Conservation (phyloP, 306 rosid genomes). For the Hylodesmum podocarpum region DNA sequence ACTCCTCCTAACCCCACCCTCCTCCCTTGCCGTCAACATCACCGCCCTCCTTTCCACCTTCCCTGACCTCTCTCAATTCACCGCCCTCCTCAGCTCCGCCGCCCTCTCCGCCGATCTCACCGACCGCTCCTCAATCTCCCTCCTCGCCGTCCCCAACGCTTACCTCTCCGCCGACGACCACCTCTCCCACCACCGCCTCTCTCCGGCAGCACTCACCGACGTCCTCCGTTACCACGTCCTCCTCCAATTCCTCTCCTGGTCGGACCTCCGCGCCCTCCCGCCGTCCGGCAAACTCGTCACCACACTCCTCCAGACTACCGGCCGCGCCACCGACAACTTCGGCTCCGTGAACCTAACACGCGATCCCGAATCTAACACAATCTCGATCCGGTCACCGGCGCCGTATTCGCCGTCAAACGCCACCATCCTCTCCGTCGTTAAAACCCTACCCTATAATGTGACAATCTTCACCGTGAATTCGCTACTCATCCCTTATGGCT, state of each 20-base stretch:
- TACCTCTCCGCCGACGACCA: conserved; percentile 41
- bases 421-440: conserved; percentile 54
- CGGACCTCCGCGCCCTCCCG: conserved; percentile 67
- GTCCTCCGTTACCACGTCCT: conserved; percentile 96
- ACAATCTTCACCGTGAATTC: conserved; percentile 72
- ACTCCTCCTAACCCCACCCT: conserved; percentile 33
- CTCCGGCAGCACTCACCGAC: conserved; percentile 65
- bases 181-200: conserved; percentile 53
- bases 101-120: conserved; percentile 57
- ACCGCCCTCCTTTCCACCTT: conserved; percentile 72
- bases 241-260: conserved; percentile 70
- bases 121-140: conserved; percentile 70
- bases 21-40: conserved; percentile 54
- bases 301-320: conserved; percentile 92
- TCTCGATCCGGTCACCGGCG: conserved; percentile 65
- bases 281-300: conserved; percentile 82
- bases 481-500: conserved; percentile 71
- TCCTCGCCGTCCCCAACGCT: conserved; percentile 87
- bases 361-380: conserved; percentile 41
- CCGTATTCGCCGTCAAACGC: conserved; percentile 70
- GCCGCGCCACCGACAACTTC: conserved; percentile 79
- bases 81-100: conserved; percentile 58
- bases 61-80: conserved; percentile 76
- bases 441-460: conserved; percentile 85
- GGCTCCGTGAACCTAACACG: conserved; percentile 86